Conservation (phyloP, 257 asterid species). For the Osmanthus fragrans region DNA sequence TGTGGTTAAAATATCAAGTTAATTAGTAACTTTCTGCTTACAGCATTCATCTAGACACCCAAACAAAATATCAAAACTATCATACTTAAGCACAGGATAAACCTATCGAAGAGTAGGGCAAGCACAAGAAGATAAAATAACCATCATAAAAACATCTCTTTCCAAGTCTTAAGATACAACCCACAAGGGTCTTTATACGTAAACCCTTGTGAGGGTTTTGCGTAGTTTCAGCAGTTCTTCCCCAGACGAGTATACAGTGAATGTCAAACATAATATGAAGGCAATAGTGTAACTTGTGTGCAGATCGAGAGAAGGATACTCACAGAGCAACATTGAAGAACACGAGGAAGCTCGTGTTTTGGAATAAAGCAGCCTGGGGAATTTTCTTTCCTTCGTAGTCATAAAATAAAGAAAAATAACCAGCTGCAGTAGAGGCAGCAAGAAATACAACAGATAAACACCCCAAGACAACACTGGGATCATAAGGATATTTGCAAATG, state of each 20-base stretch:
- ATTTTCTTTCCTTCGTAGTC: conserved; percentile 75
- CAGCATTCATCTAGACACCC: not conserved
- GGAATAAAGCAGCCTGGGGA: conserved; percentile 62
- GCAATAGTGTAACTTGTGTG: not conserved
- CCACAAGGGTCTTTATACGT: too few relatives aligned
- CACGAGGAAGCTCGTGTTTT: conserved; percentile 54
- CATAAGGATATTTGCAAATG: conserved; percentile 79
- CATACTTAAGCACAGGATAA: not conserved
- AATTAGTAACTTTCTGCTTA: not conserved
- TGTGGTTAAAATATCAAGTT: not conserved
- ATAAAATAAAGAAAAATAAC: conserved; percentile 58
- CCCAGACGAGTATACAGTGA: not conserved
- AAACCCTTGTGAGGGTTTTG: too few relatives aligned
- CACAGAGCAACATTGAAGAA: conserved; percentile 73
- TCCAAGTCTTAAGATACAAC: too few relatives aligned
- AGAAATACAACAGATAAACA: conserved; percentile 65
- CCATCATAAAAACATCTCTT: too few relatives aligned
- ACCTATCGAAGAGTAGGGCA: too few relatives aligned
- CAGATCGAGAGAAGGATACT: conserved; percentile 29
- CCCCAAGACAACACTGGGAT: conserved; percentile 66
- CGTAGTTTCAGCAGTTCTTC: too few relatives aligned
- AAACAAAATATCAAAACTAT: not conserved
- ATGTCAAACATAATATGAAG: not conserved
- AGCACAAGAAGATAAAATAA: not conserved
- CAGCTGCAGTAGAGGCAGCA: conserved; percentile 48